Evolutionary conservation across 352 stramenopile genomes (phyloP), one percentile per base, ranked within the genome.

Genomic region (Phytophthora chlamydospora): DNA sequence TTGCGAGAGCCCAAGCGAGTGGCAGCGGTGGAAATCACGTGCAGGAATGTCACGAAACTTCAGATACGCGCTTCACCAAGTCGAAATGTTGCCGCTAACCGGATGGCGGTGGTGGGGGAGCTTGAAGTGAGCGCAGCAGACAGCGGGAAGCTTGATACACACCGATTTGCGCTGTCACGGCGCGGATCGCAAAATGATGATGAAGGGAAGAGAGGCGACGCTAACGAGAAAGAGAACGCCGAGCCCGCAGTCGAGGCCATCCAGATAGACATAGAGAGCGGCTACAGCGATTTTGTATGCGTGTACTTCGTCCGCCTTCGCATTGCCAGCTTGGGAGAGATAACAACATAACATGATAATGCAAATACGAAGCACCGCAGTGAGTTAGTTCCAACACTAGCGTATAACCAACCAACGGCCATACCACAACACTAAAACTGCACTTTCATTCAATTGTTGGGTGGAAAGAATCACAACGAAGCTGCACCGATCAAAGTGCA

Each of bases 201-300:
- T 4, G 62, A 70, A 45, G 47, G 12, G 34, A 67, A 62, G 33
- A 51, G 13, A 14, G 12, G 31, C 9, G 59, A 72, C 29, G 16
- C 0, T 5, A 47, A 68, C 19, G 54, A 60, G 10, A 58, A 57
- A 33, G 36, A 31, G 34, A 48, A 38, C 19, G 14, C 43, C 5
- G 53, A 48, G 43, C 21, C 55, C 4, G 16, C 47, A 56, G 58
- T 73, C 12, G 82, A 91, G 49, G 71, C 78, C 19, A 74, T 91
- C 50, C 78, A 91, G 62, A 68, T 91, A 72, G 72, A 73, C 40
- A 83, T 91, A 68, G 75, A 88, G 51, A 87, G 78, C 54, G 76
- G 80, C 49, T 80, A 77, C 45, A 79, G 62, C 58, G 82, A 90
- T 55, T 91, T 91, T 74, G 80, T 81, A 31, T 68, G 83, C 27